Conservation (phyloP, 176 grass and related monocot genomes). For the Oryza meridionalis region DNA sequence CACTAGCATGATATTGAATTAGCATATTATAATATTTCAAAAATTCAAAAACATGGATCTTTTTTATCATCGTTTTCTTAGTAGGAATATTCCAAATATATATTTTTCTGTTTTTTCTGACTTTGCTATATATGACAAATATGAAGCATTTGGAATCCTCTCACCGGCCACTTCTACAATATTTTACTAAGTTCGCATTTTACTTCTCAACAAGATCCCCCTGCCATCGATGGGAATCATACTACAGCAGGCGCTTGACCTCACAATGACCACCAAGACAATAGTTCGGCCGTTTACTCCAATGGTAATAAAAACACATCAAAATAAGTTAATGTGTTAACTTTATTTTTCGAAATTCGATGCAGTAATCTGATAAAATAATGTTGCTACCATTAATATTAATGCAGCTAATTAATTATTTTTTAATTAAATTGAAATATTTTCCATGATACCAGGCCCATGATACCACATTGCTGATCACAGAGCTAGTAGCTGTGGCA, state of each 20-base stretch:
- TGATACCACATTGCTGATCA: constrained; percentile 24
- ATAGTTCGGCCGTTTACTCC: constrained; percentile 15
- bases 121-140: too few relatives aligned
- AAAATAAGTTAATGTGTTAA: neutral
- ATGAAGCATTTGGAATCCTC: too few relatives aligned
- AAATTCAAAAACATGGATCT: too few relatives aligned
- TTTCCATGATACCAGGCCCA: constrained; percentile 16
- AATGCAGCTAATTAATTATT: neutral
- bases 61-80: too few relatives aligned
- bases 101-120: too few relatives aligned
- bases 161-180: neutral
- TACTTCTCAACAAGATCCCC: neutral
- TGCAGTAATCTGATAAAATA: too few relatives aligned
- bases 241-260: constrained; percentile 42
- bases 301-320: constrained; percentile 28
- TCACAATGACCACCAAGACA: constrained; percentile 19
- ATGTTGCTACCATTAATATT: neutral
- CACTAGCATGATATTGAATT: too few relatives aligned
- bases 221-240: constrained; percentile 14
- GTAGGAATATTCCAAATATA: too few relatives aligned
- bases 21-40: too few relatives aligned
- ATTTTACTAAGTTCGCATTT: neutral
- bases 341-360: neutral
- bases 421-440: neutral
- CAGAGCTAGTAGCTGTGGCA: constrained; percentile 38